Evolutionary conservation across 2,329 filamentous ascomycete species (phyloP).

Genomic region (Trichothecium roseum): DNA sequence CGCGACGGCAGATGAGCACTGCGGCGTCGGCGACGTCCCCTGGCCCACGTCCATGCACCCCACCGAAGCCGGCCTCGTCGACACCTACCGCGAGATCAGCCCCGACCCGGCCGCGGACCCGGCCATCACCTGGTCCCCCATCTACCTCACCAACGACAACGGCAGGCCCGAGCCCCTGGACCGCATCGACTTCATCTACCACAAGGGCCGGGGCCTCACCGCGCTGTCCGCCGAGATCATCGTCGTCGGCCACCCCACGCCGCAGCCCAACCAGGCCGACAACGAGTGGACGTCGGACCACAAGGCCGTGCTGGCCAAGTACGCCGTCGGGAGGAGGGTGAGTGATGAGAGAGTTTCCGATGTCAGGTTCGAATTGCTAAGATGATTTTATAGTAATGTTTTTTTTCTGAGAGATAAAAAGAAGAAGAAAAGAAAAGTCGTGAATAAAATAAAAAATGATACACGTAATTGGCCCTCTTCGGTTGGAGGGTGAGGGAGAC

Average conservation of each 20-base stretch:
- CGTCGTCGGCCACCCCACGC: conserved; percentile 21
- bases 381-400: no score
- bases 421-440: no score
- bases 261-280: conserved; percentile 20
- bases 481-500: no score
- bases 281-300: conserved; percentile 34
- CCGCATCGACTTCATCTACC: conserved; percentile 31
- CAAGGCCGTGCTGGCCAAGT: conserved; percentile 20
- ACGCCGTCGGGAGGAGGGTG: conserved; percentile 8
- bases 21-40: conserved; percentile 19
- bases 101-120: conserved; percentile 20
- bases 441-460: no score
- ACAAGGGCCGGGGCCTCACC: conserved; percentile 21
- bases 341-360: no score
- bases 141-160: conserved; percentile 20
- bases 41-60: conserved; percentile 29
- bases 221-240: conserved; percentile 18
- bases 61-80: conserved; percentile 22
- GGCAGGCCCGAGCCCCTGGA: conserved; percentile 25
- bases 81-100: conserved; percentile 26
- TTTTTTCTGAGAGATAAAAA: no score
- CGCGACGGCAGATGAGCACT: conserved; percentile 20
- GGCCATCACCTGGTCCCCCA: conserved; percentile 29
- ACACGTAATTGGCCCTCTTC: no score
- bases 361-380: no score